Evolutionary conservation across 257 asterid species (phyloP).

Genomic region (Parsonsia alboflavescens): DNA sequence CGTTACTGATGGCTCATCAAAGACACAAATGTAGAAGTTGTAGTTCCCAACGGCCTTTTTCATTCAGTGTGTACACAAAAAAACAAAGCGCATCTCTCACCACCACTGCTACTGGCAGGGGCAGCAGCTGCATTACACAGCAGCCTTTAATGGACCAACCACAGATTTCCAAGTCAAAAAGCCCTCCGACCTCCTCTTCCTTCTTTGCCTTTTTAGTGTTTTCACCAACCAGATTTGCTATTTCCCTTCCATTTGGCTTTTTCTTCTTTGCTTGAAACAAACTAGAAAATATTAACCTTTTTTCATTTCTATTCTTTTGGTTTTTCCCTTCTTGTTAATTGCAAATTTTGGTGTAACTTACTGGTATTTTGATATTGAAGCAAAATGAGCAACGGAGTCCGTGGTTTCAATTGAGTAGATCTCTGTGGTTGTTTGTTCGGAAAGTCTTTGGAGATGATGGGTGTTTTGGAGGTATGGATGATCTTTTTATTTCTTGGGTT

Average conservation of each 20-base stretch:
- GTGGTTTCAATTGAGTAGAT: background rate
- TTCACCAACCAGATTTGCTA: background rate
- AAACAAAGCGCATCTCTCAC: background rate
- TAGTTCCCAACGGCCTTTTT: background rate
- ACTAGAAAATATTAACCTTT: background rate
- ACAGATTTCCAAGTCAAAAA: conserved; percentile 11
- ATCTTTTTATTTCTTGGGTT: conserved; percentile 26
- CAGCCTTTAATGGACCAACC: conserved; percentile 22
- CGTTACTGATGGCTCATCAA: background rate
- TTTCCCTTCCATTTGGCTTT: background rate
- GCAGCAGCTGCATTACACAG: background rate
- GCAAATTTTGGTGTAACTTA: background rate
- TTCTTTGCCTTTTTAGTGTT: background rate
- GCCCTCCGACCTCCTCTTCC: background rate
- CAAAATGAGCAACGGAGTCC: background rate
- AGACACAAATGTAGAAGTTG: too few relatives aligned
- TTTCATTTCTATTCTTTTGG: background rate
- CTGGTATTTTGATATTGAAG: background rate
- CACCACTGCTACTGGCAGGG: background rate
- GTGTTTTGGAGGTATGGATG: conserved; percentile 24
- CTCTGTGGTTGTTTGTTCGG: background rate
- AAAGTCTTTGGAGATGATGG: conserved; percentile 25
- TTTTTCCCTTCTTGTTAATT: background rate
- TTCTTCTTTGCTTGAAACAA: background rate
- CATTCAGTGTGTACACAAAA: background rate